Evolutionary conservation across 2,329 filamentous ascomycete species (phyloP).

Genomic region (Talaromyces sp.): DNA sequence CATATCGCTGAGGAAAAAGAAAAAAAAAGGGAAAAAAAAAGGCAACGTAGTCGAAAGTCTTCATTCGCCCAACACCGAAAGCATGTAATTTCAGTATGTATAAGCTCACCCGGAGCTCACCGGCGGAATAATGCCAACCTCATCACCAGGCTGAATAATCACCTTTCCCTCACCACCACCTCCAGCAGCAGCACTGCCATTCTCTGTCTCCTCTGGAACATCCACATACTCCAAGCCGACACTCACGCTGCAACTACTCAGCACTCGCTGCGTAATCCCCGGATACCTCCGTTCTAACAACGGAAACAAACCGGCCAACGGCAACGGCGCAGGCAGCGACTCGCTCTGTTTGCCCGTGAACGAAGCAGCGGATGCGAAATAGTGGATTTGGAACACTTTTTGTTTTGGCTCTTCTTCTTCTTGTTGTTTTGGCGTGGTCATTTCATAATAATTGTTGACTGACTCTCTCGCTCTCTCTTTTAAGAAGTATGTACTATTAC

Average conservation of each 20-base stretch:
- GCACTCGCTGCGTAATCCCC: slow-evolving; percentile 33
- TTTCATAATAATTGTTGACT: not conserved
- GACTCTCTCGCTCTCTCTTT: not conserved
- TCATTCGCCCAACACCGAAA: not conserved
- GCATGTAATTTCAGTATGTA: not conserved
- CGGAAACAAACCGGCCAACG: slow-evolving; percentile 31
- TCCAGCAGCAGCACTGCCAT: slow-evolving; percentile 8
- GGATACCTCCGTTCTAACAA: slow-evolving; percentile 37
- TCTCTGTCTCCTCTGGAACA: slow-evolving; percentile 12
- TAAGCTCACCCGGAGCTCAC: slow-evolving; percentile 39
- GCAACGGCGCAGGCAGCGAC: slow-evolving; percentile 35
- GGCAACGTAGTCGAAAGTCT: not conserved
- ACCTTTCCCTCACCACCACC: slow-evolving; percentile 15
- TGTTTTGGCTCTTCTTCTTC: not conserved
- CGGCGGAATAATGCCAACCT: slow-evolving; percentile 44
- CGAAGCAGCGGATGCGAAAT: slow-evolving; percentile 40
- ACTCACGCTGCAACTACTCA: slow-evolving; percentile 37
- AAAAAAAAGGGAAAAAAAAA: not conserved
- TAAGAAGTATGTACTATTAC: not conserved
- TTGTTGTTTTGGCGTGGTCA: not conserved
- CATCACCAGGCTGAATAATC: slow-evolving; percentile 33
- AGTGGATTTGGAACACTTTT: slow-evolving; percentile 42
- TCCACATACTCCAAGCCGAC: slow-evolving; percentile 42
- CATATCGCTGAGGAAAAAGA: not conserved
- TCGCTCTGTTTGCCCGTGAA: slow-evolving; percentile 38